Conservation (phyloP, 495 filamentous ascomycete genomes). For the Poronia punctata region DNA sequence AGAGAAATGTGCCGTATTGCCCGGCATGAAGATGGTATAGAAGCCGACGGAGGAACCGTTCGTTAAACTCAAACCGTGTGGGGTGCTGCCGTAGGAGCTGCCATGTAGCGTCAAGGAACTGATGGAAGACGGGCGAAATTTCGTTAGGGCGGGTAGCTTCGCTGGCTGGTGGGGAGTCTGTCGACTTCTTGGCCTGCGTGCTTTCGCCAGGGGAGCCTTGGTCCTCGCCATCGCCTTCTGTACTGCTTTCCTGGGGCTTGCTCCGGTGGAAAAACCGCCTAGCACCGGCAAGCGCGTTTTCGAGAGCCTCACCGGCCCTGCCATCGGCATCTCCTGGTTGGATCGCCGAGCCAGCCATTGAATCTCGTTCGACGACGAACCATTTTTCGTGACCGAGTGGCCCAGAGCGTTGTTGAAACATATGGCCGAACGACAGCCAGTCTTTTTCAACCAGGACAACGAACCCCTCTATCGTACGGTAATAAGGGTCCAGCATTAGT, state of each 20-base stretch:
- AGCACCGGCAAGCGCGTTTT: conserved; percentile 79
- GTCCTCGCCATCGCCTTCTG: conserved; percentile 33
- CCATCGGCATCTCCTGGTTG: conserved; percentile 49
- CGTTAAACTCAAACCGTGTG: conserved; percentile 92
- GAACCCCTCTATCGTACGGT: conserved; percentile 90
- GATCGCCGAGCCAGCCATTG: conserved; percentile 44
- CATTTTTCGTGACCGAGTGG: conserved; percentile 86
- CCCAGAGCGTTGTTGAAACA: conserved; percentile 87
- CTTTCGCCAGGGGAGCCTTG: conserved; percentile 19
- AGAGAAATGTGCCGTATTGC: conserved; percentile 95
- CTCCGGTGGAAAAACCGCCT: conserved; percentile 85
- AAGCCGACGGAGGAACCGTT: conserved; percentile 82
- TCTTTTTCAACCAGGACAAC: conserved; percentile 95
- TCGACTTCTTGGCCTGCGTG: conserved; percentile 17
- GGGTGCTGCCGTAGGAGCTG: conserved; percentile 85
- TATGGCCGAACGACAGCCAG: conserved; percentile 96
- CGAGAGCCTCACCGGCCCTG: conserved; percentile 67
- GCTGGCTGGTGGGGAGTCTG: conserved; percentile 15
- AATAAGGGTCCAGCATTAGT: conserved; percentile 92
- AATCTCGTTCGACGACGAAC: conserved; percentile 80
- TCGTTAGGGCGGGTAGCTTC: conserved; percentile 61
- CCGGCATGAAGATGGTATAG: conserved; percentile 94
- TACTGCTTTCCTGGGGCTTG: conserved; percentile 53
- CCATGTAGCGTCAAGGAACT: conserved; percentile 93
- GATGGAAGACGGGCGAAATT: conserved; percentile 94